Evolutionary conservation across 192 early-diverging fungal genomes (phyloP).

Genomic region (Podila clonocystis): DNA sequence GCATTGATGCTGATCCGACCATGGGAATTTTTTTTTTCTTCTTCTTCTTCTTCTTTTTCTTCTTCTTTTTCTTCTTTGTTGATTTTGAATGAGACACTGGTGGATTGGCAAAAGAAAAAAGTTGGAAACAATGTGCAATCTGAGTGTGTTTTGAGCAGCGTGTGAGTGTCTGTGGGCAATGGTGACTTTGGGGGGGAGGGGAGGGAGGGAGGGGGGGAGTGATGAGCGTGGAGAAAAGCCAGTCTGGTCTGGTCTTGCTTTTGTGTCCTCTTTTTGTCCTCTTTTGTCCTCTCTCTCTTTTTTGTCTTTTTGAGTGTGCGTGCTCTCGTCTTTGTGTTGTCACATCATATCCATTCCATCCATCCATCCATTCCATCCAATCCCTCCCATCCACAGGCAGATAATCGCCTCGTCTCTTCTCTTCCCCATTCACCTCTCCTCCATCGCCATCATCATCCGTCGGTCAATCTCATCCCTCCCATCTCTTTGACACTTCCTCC

Average conservation of each 20-base stretch:
- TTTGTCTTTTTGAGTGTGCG: not conserved
- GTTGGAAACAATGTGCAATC: not conserved
- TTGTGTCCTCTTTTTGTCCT: too few species aligned
- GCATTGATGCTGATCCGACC: not conserved
- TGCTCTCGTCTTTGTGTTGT: not conserved
- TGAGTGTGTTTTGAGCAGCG: not conserved
- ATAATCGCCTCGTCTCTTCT: not conserved
- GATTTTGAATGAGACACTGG: too few species aligned
- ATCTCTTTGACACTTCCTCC: not conserved
- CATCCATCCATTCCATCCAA: not conserved
- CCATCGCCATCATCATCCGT: not conserved
- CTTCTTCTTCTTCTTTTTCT: too few species aligned
- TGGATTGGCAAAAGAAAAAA: too few species aligned
- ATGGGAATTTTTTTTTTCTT: not conserved
- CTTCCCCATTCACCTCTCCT: not conserved
- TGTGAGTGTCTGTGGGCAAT: too few species aligned
- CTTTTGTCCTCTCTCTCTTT: not conserved
- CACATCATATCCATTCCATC: not conserved
- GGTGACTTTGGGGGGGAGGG: not conserved
- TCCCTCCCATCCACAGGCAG: not conserved
- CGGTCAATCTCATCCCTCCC: not conserved
- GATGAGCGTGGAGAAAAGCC: not conserved
- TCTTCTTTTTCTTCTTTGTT: too few species aligned
- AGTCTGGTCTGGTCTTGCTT: not conserved
- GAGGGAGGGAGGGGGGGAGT: not conserved